Evolutionary conservation across 75 land plant species (phyloP).

Genomic region (Larix kaempferi): DNA sequence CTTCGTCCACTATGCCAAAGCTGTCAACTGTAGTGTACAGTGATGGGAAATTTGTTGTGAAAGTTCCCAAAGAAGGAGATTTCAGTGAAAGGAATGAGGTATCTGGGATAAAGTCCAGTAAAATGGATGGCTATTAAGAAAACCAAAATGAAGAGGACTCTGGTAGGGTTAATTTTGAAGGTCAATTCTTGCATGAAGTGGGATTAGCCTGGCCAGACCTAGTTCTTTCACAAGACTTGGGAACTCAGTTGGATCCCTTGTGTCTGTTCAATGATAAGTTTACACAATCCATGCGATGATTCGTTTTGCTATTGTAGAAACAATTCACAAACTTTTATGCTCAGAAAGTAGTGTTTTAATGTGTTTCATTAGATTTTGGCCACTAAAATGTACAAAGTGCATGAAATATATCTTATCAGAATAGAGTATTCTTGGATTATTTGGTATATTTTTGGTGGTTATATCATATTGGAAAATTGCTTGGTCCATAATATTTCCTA

Average conservation of each 20-base stretch:
- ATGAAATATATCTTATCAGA: too few relatives aligned
- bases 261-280: slow-evolving; percentile 4
- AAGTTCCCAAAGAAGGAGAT: neutral
- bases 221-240: neutral
- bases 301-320: neutral
- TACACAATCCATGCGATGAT: neutral
- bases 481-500: too few relatives aligned
- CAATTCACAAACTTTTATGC: too few relatives aligned
- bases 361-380: too few relatives aligned
- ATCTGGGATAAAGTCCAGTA: too few relatives aligned
- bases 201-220: neutral
- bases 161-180: neutral
- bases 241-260: neutral
- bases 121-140: neutral
- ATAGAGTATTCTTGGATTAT: too few relatives aligned
- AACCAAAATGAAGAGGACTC: neutral
- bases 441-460: too few relatives aligned
- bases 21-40: too few relatives aligned
- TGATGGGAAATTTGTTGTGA: too few relatives aligned
- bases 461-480: too few relatives aligned
- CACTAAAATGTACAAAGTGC: too few relatives aligned
- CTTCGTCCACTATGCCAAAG: too few relatives aligned
- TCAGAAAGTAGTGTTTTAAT: neutral
- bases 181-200: neutral
- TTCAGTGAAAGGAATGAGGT: neutral